Conservation (phyloP, 805 yeast genomes). For the Lachancea thermotolerans region DNA sequence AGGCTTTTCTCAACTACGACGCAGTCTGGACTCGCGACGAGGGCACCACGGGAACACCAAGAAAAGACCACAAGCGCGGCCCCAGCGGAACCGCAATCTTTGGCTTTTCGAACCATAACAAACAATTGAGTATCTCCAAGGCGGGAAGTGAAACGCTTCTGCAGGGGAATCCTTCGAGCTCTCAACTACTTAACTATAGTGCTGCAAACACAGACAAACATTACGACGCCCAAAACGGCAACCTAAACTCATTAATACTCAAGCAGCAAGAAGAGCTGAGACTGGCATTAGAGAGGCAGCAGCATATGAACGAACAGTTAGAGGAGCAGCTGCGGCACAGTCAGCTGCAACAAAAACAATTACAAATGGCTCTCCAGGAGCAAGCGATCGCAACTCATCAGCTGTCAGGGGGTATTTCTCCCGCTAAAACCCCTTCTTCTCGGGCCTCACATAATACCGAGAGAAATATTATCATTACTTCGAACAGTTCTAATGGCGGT, state of each 20-base stretch:
- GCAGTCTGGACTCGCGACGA: conserved; percentile 9
- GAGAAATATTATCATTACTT: conserved; percentile 24
- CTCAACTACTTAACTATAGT: neutral
- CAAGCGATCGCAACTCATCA: conserved; percentile 18
- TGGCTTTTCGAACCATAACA: conserved; percentile 61
- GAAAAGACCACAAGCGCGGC: conserved; percentile 46
- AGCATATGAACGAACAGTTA: conserved; percentile 23
- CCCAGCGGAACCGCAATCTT: conserved; percentile 77
- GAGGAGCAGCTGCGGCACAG: conserved; percentile 26
- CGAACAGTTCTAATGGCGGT: conserved; percentile 27
- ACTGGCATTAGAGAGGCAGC: conserved; percentile 26
- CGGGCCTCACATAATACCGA: conserved; percentile 3
- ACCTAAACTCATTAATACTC: conserved; percentile 10
- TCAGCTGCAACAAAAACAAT: conserved; percentile 25
- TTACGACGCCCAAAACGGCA: conserved; percentile 1
- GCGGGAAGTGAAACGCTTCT: neutral
- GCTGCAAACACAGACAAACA: neutral
- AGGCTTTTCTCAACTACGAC: conserved; percentile 1
- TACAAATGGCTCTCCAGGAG: conserved; percentile 21
- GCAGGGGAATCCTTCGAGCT: neutral
- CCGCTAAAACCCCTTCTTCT: conserved; percentile 2
- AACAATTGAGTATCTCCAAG: conserved; percentile 57
- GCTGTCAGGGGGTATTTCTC: conserved; percentile 2
- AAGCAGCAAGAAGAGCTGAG: conserved; percentile 26
- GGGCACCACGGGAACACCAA: conserved; percentile 4